These are phyloP conservation scores for Lanmaoa rubissima DNA, from an alignment of 768 basidiomycete species.

Conservation along the genomic window DNA sequence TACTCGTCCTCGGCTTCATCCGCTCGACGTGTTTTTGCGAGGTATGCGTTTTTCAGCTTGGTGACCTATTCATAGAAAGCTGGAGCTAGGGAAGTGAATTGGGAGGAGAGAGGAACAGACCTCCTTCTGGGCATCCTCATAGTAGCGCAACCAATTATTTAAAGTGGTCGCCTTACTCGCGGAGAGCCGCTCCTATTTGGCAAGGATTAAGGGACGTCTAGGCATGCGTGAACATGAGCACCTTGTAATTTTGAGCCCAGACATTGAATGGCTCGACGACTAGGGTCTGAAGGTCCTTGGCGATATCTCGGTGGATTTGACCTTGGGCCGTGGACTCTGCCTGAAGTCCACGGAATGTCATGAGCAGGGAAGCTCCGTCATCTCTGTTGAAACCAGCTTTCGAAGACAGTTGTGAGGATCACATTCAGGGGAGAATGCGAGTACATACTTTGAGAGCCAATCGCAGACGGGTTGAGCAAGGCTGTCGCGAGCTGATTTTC, in stretches of 20 bases:
- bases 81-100: background rate
- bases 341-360: slow-evolving; percentile 79
- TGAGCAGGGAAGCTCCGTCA: slow-evolving; percentile 79
- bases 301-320: slow-evolving; percentile 66
- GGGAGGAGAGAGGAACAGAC: slow-evolving; percentile 36
- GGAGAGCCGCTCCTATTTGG: slow-evolving; percentile 55
- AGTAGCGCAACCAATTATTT: slow-evolving; percentile 65
- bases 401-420: slow-evolving; percentile 24
- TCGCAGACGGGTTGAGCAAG: slow-evolving; percentile 50
- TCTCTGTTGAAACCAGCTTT: slow-evolving; percentile 72
- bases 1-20: slow-evolving; percentile 96
- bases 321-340: slow-evolving; percentile 70
- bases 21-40: slow-evolving; percentile 75
- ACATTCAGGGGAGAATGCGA: background rate
- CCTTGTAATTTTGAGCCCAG: slow-evolving; percentile 79
- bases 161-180: slow-evolving; percentile 57
- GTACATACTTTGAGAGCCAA: slow-evolving; percentile 48
- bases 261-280: slow-evolving; percentile 79
- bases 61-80: slow-evolving; percentile 36
- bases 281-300: slow-evolving; percentile 70
- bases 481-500: slow-evolving; percentile 63
- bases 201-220: slow-evolving; percentile 15
- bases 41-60: slow-evolving; percentile 75
- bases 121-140: slow-evolving; percentile 66
- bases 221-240: slow-evolving; percentile 22